Percentiles rank a stretch among this genome's conserved stretches.
phyloP scores from a whole-genome alignment of 1,284 basidiomycete species.

The Trichosporon sp. region DNA sequence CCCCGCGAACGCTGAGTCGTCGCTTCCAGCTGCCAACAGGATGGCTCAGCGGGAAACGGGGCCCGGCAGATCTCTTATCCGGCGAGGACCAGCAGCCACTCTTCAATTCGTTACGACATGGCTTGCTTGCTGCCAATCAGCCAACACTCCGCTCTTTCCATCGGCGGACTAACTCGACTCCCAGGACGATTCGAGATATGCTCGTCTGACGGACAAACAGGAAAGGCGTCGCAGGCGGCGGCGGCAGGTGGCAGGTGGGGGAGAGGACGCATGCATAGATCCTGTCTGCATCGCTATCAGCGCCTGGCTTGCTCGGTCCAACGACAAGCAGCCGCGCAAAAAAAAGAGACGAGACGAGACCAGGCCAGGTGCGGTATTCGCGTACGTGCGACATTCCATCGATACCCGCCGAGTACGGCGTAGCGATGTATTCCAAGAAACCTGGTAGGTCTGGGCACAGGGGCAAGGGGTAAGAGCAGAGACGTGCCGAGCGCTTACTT shows the following conservation, averaged over 20 bases:
- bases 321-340: background rate
- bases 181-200: background rate
- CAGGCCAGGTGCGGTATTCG: background rate
- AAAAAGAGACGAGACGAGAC: no score
- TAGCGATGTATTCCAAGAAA: constrained; percentile 3
- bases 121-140: background rate
- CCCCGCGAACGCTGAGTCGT: background rate
- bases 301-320: background rate
- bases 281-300: background rate
- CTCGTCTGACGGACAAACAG: background rate
- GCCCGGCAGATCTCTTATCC: constrained; percentile 4
- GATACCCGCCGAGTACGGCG: background rate
- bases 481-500: background rate
- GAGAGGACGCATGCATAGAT: constrained; percentile 13
- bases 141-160: background rate
- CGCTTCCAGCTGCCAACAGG: background rate
- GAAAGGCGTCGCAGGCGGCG: background rate
- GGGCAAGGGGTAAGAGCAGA: background rate
- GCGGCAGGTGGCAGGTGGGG: background rate
- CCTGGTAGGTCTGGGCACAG: background rate
- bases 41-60: background rate
- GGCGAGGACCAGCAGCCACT: background rate
- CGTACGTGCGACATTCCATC: background rate
- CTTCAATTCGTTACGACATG: background rate
- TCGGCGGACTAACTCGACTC: constrained; percentile 11